Conservation (phyloP, 257 asterid species). For the Ocimum tenuiflorum region DNA sequence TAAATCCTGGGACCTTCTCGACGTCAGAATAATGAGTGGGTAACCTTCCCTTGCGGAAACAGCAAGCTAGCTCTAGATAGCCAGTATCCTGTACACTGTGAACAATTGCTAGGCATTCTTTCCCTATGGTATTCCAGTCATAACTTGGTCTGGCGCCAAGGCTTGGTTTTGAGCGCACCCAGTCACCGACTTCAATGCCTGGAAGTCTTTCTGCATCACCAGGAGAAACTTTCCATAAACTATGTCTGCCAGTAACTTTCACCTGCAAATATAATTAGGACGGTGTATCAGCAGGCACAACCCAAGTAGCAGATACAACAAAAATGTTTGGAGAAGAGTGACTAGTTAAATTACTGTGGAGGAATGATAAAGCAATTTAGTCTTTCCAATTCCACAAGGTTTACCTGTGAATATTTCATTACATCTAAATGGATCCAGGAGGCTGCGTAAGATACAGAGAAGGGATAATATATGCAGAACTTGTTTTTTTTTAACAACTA, state of each 20-base stretch:
- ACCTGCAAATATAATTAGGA: constrained; percentile 40
- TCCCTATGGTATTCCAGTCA: constrained; percentile 90
- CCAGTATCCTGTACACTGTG: constrained; percentile 87
- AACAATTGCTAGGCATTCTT: constrained; percentile 83
- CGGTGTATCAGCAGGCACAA: constrained; percentile 16
- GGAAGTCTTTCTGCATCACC: constrained; percentile 97
- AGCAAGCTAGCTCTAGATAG: constrained; percentile 87
- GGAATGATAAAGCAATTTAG: background rate
- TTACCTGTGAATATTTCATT: background rate
- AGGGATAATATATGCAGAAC: background rate
- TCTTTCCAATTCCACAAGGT: background rate
- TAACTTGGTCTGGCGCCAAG: constrained; percentile 93
- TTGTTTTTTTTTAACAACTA: background rate
- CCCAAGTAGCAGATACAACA: background rate
- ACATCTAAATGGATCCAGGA: background rate
- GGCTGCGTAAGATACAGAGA: background rate
- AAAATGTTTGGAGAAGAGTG: background rate
- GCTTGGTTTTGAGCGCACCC: constrained; percentile 93
- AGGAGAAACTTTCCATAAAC: constrained; percentile 89
- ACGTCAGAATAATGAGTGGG: constrained; percentile 76
- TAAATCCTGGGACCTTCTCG: constrained; percentile 73
- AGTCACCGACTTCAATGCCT: constrained; percentile 92
- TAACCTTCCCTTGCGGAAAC: constrained; percentile 79
- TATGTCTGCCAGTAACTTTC: constrained; percentile 68
- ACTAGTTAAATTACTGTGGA: background rate